These are phyloP conservation scores for Penicillium sp. DNA, from an alignment of 2,329 filamentous ascomycete species.

Conservation along the genomic window DNA sequence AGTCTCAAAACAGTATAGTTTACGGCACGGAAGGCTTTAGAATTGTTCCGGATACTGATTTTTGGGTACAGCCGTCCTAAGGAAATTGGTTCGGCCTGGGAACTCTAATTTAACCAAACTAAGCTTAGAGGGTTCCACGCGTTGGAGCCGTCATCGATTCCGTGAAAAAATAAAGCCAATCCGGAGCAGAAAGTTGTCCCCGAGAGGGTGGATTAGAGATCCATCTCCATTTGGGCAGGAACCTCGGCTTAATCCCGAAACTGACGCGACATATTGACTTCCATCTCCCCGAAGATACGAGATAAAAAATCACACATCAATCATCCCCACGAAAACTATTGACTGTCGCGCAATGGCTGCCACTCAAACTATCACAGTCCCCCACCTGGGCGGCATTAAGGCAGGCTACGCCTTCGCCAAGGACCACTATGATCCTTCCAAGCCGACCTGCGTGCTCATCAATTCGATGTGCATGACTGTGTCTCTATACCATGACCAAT, in stretches of 20 bases:
- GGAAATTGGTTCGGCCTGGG: not conserved
- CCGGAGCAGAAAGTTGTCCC: not conserved
- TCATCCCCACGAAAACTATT: not conserved
- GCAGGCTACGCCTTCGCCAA: slow-evolving; percentile 46
- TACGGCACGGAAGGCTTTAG: not conserved
- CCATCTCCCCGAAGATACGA: not conserved
- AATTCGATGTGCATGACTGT: slow-evolving; percentile 50
- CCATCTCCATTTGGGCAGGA: not conserved
- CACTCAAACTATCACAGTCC: slow-evolving; percentile 38
- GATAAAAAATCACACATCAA: not conserved
- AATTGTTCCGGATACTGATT: not conserved
- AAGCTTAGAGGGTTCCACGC: not conserved
- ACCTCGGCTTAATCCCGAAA: not conserved
- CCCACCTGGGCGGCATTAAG: slow-evolving; percentile 49
- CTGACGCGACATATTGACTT: not conserved
- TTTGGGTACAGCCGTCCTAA: too few relatives aligned
- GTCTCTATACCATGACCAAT: slow-evolving; percentile 43
- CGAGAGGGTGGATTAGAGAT: not conserved
- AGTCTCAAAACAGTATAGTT: too few relatives aligned
- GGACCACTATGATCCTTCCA: slow-evolving; percentile 41
- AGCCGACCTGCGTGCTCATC: slow-evolving; percentile 50
- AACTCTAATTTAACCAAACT: not conserved
- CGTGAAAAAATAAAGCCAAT: not conserved
- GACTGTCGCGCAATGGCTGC: slow-evolving; percentile 16
- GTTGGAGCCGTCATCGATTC: not conserved